These are phyloP conservation scores for Cladosporium phlei DNA, from an alignment of 2,329 filamentous ascomycete genomes.

Conservation along the genomic window DNA sequence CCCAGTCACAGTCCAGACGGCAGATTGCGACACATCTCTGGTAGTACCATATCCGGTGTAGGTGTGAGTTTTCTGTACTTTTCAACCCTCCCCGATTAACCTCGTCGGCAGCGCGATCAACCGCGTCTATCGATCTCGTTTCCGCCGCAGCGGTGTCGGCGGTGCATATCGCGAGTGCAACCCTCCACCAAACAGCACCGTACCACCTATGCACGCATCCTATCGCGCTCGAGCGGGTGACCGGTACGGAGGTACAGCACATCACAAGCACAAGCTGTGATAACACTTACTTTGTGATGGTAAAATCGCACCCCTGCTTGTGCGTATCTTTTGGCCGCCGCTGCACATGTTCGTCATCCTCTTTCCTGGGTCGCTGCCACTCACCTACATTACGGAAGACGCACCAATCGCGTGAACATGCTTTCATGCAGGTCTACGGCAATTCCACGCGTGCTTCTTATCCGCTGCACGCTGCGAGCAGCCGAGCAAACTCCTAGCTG, in stretches of 20 bases:
- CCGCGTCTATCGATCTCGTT: constrained; percentile 1
- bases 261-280: neutral
- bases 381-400: too few relatives aligned
- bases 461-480: constrained; percentile 2
- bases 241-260: neutral
- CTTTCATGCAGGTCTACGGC: constrained; percentile 3
- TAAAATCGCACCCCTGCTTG: constrained; percentile 7
- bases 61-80: neutral
- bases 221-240: constrained; percentile 1
- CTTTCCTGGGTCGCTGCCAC: too few relatives aligned
- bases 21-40: neutral
- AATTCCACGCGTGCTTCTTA: neutral
- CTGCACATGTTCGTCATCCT: constrained; percentile 1
- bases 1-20: neutral
- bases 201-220: too few relatives aligned
- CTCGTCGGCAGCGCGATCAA: constrained; percentile 1
- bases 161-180: constrained; percentile 7
- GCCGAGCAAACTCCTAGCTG: constrained; percentile 2
- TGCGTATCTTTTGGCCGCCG: constrained; percentile 2
- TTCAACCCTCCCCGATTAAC: neutral
- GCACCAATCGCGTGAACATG: constrained; percentile 4
- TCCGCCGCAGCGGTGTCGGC: constrained; percentile 6
- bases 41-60: neutral
- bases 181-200: neutral
- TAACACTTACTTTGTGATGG: too few relatives aligned